Evolutionary conservation across 2,329 filamentous ascomycete genomes (phyloP).

Genomic region (Lecanicillium sp.): DNA sequence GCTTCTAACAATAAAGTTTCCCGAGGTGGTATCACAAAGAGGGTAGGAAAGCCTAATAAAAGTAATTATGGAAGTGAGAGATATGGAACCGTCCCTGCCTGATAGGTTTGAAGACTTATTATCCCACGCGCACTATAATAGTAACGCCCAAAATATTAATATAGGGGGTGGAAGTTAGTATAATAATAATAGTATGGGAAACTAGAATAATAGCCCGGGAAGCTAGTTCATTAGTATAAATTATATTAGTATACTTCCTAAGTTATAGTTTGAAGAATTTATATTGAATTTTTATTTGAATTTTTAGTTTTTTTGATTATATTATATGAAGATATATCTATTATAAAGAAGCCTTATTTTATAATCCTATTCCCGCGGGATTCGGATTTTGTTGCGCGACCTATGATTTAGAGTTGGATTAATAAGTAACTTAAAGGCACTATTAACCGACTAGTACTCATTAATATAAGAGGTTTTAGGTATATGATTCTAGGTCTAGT

Average conservation of each 20-base stretch:
- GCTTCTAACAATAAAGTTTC: conserved; percentile 18
- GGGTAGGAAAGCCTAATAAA: not conserved
- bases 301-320: too few relatives aligned
- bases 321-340: too few relatives aligned
- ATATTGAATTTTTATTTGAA: not conserved
- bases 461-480: conserved; percentile 16
- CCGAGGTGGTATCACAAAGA: conserved; percentile 6
- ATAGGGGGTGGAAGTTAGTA: not conserved
- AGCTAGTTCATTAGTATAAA: not conserved
- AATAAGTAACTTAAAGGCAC: conserved; percentile 3
- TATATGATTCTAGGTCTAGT: not conserved
- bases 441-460: conserved; percentile 9
- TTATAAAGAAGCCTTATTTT: conserved; percentile 8
- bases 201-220: not conserved
- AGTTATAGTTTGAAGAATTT: not conserved
- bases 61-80: not conserved
- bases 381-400: conserved; percentile 14
- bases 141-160: not conserved
- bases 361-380: conserved; percentile 14
- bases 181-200: not conserved
- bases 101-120: not conserved
- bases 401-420: conserved; percentile 13
- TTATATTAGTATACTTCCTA: not conserved
- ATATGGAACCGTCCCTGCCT: not conserved
- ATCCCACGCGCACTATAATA: not conserved